A percentile compares a stretch with the other conserved stretches of the same genome.
Conservation (phyloP, 768 basidiomycete genomes). For the Mycena rosella region DNA sequence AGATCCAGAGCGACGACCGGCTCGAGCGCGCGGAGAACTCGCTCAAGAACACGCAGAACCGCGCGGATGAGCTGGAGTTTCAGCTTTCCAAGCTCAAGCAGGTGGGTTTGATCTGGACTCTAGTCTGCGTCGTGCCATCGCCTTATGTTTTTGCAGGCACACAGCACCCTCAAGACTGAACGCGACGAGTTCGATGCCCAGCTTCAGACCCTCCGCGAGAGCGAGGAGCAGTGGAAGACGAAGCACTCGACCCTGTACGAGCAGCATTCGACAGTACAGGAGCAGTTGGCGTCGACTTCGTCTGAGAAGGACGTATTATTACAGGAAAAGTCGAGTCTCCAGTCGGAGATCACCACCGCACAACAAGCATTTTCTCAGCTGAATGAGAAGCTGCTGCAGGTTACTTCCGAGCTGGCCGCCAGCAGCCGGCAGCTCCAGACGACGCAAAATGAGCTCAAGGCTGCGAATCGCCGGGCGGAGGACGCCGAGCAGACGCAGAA, state of each 20-base stretch:
- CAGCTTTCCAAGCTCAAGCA: conserved; percentile 85
- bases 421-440: conserved; percentile 70
- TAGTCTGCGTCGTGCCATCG: not conserved
- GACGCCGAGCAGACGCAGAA: conserved; percentile 80
- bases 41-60: conserved; percentile 83
- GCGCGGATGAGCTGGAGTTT: conserved; percentile 86
- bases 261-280: conserved; percentile 52
- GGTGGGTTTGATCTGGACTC: conserved; percentile 49
- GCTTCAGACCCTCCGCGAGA: conserved; percentile 54
- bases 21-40: conserved; percentile 80
- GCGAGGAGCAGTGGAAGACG: conserved; percentile 61
- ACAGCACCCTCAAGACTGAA: conserved; percentile 70
- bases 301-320: conserved; percentile 61
- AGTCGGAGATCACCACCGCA: conserved; percentile 59
- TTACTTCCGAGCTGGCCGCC: conserved; percentile 65
- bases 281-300: conserved; percentile 58
- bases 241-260: conserved; percentile 63
- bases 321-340: conserved; percentile 64
- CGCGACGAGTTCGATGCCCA: conserved; percentile 67
- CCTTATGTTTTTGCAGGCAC: conserved; percentile 36
- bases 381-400: conserved; percentile 69
- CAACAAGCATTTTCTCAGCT: conserved; percentile 64
- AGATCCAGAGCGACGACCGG: conserved; percentile 87
- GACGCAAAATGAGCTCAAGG: conserved; percentile 74
- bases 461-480: conserved; percentile 75